Evolutionary conservation across 495 filamentous ascomycete genomes (phyloP), one percentile per base, ranked within the genome.

Genomic region (Penicillium cataractarum): DNA sequence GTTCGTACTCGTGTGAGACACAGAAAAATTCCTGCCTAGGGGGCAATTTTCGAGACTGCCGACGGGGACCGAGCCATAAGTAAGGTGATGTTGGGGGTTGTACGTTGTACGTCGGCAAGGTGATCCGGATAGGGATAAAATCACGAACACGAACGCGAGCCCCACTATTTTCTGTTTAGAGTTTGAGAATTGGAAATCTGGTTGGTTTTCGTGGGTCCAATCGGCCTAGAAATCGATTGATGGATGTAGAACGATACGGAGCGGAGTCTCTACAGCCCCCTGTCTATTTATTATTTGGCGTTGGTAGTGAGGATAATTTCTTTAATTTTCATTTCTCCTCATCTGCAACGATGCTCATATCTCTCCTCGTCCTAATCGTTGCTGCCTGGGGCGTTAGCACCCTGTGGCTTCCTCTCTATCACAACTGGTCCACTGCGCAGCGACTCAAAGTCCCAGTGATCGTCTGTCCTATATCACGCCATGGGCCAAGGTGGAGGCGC

Each of bases 141-240:
- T 35, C 53, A 61, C 63, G 63, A 65, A 29, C 57, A 65, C 63
- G 63, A 58, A 46, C 19, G 8, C 42, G n/a, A 49, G 57, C 31
- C 19, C 46, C 46, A 52, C 55, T 48, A 21, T 49, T 17, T 8
- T 0, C 6, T 6, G 0, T 21, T 51, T 52, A 27, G 49, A 27
- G 26, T 32, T 27, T 52, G 10, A n/a, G 2, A n/a, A n/a, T 27
- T 31, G 24, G 4, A 31, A 50, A 50, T 15, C 48, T 29, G 48
- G 48, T 24, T 29, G 24, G 48, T 4, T 35, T 8, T n/a, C 21
- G 40, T 42, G 40, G 17, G 40, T 22, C 40, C 3, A 9, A 21
- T 10, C 7, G 15, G 17, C 24, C 24, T 17, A 6, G 48, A 3
- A 7, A 26, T 12, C 12, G 33, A 37, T 42, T 4, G n/a, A 42